These are phyloP conservation scores for Jaapia argillacea DNA, from an alignment of 768 basidiomycete genomes.

Conservation along the genomic window DNA sequence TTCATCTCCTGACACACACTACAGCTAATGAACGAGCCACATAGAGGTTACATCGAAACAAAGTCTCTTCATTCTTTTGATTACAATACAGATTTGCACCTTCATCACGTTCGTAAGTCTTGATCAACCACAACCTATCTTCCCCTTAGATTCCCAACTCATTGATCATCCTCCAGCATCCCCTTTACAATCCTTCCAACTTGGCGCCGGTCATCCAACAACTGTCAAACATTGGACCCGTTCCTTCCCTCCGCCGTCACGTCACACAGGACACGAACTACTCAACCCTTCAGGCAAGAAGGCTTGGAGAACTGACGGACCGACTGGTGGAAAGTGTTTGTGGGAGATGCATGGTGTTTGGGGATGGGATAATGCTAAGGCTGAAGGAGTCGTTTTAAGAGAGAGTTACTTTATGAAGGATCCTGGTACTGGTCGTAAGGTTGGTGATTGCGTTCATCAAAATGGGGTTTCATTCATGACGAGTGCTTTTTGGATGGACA, in stretches of 20 bases:
- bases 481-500: slow-evolving; percentile 16
- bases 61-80: slow-evolving; percentile 78
- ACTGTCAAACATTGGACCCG: slow-evolving; percentile 70
- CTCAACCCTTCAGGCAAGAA: slow-evolving; percentile 51
- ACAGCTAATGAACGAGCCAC: slow-evolving; percentile 91
- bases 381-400: slow-evolving; percentile 64
- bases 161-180: slow-evolving; percentile 40
- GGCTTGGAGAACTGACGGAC: slow-evolving; percentile 69
- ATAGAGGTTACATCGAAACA: slow-evolving; percentile 83
- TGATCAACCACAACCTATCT: too few species aligned
- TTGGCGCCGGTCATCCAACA: slow-evolving; percentile 86
- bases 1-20: not conserved
- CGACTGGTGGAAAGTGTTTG: slow-evolving; percentile 60
- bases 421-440: slow-evolving; percentile 55
- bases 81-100: slow-evolving; percentile 91
- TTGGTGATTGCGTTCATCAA: slow-evolving; percentile 16
- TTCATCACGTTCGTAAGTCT: slow-evolving; percentile 63
- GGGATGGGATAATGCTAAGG: slow-evolving; percentile 67
- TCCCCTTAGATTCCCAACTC: not conserved
- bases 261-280: slow-evolving; percentile 41
- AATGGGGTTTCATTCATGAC: too few species aligned
- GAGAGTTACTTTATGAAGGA: slow-evolving; percentile 79
- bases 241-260: slow-evolving; percentile 85
- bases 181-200: slow-evolving; percentile 79
- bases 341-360: slow-evolving; percentile 95